A percentile compares a stretch with the other conserved stretches of the same genome.
Evolutionary conservation across 148 eudicot species (phyloP).

Genomic region (Silene uniflora): DNA sequence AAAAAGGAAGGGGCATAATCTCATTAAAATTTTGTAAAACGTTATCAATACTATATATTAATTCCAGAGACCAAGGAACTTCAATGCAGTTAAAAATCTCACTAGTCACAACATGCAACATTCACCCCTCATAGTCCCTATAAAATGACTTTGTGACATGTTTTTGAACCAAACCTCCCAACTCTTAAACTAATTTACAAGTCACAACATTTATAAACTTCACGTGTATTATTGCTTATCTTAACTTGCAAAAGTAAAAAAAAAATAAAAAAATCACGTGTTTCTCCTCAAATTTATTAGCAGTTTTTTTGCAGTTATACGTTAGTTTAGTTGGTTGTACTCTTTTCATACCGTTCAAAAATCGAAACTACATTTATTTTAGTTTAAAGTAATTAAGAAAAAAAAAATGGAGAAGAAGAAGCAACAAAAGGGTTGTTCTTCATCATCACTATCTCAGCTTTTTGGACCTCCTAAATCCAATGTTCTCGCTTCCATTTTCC

Average conservation of each 20-base stretch:
- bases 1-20: too few species aligned
- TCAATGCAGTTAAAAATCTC: too few species aligned
- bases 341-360: neutral
- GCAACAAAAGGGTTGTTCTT: slow-evolving; percentile 27
- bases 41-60: too few species aligned
- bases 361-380: neutral
- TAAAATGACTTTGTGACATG: too few species aligned
- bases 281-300: neutral
- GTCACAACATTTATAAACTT: too few species aligned
- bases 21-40: too few species aligned
- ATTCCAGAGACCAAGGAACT: too few species aligned
- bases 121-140: too few species aligned
- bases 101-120: too few species aligned
- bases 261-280: neutral
- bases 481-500: slow-evolving; percentile 50
- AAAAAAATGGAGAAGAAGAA: slow-evolving; percentile 47
- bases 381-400: neutral
- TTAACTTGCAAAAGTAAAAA: neutral
- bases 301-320: neutral
- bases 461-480: slow-evolving; percentile 55
- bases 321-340: slow-evolving; percentile 8
- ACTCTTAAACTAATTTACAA: too few species aligned
- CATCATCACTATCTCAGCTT: slow-evolving; percentile 64
- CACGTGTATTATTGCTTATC: too few species aligned
- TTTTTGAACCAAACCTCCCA: too few species aligned